Conservation (phyloP, 805 yeast genomes). For the Teunomyces aglyptinius region DNA sequence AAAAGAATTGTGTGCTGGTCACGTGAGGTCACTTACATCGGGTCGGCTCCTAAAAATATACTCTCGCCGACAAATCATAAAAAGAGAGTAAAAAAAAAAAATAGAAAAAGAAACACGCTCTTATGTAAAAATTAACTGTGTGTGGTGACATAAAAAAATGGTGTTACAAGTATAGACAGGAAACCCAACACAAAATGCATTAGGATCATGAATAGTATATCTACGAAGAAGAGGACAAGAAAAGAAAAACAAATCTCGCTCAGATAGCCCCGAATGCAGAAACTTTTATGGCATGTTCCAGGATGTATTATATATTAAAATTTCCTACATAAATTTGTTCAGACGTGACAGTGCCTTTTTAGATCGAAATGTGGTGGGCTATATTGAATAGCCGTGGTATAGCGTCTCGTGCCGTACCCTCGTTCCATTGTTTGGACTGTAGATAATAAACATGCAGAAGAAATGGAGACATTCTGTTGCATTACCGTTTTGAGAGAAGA, state of each 20-base stretch:
- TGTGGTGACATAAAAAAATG: constrained; percentile 1
- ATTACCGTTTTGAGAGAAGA: constrained; percentile 2
- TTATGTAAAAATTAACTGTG: background rate
- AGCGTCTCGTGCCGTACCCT: background rate
- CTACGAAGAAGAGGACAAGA: background rate
- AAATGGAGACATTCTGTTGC: constrained; percentile 1
- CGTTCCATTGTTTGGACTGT: background rate
- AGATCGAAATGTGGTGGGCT: too few relatives aligned
- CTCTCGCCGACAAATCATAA: background rate
- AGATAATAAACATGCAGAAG: background rate
- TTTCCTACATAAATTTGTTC: too few relatives aligned
- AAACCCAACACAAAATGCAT: background rate
- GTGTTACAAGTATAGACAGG: background rate
- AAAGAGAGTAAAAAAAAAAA: background rate
- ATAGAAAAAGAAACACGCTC: background rate
- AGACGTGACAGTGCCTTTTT: too few relatives aligned
- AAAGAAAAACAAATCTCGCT: background rate
- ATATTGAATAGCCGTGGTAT: background rate
- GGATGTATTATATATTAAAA: too few relatives aligned
- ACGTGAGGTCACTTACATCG: background rate
- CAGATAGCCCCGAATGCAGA: background rate
- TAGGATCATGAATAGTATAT: too few relatives aligned
- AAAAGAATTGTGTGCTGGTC: background rate
- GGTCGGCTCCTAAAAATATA: background rate
- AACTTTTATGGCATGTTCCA: background rate